Base-by-base conservation (phyloP, 129 eudicot genomes). In the Flaveria sonorensis region DNA sequence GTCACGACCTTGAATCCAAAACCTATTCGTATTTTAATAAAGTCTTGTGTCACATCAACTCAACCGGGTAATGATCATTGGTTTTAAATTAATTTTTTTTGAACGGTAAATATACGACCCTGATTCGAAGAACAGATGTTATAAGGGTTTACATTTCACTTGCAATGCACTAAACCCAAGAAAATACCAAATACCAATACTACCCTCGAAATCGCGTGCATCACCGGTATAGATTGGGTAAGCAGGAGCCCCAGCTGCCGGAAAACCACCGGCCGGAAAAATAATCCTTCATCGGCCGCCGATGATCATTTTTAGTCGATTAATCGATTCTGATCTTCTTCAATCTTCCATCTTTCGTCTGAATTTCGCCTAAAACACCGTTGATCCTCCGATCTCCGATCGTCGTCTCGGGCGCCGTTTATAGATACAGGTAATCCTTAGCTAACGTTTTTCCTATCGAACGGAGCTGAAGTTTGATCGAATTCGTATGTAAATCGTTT, bases 191-290 rank as follows among this genome's bases (percentile, higher is more conserved):
- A 57, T 75, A 63, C 79, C 48, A 60, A 63, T 75, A 62, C 46
- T 75, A 15, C 72, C 72, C 72, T 64, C 51, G 79, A 12, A 36
- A 32, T 32, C 67, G 66, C 77, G 23, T 73, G 76, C 26, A 24
- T 59, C 78, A 24, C 26, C 70, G 70, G 46, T 60, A 15, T 40
- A 19, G 66, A 72, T 72, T 59, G 64, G 47, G 18, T 71, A 45
- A 6, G 40, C 7, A 50, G 47, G 62, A 51, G 20, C 57, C 79
- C 6, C 45, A 4, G 43, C 30, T 20, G 14, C n/a, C 71, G 15
- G 47, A 70, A 28, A 71, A 30, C 51, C 65, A 61, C 53, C 71
- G 19, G 65, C 82, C 65, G 82, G 82, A 70, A 70, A 78, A 68
- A 5, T 3, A 1, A 15, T 40, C 28, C 55, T 20, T 70, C 43